Evolutionary conservation across 139 green algal species (phyloP).

Genomic region (Monoraphidium neglectum): DNA sequence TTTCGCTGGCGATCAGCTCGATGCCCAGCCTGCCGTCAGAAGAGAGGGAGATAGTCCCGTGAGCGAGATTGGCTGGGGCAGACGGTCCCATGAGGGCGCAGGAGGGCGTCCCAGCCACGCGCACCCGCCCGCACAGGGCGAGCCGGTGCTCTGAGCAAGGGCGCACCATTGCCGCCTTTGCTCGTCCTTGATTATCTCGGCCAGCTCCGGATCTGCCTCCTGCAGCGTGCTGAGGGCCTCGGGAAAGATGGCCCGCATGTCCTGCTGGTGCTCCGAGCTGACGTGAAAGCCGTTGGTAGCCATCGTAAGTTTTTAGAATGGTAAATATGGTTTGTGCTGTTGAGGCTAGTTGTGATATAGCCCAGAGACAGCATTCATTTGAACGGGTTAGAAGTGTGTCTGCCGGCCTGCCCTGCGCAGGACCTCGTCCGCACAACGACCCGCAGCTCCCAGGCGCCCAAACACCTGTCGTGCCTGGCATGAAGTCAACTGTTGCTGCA

Average conservation of each 20-base stretch:
- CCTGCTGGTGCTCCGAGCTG: no score
- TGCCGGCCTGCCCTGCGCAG: no score
- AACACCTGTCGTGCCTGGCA: no score
- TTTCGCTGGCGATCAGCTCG: slow-evolving; percentile 98
- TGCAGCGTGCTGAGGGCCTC: slow-evolving; percentile 71
- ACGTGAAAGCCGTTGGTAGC: slow-evolving; percentile 12
- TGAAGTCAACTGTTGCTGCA: no score
- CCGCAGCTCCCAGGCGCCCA: no score
- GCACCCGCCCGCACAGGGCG: neutral
- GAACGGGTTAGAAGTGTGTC: no score
- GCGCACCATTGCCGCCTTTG: slow-evolving; percentile 89
- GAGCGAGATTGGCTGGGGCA: neutral
- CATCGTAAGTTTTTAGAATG: no score
- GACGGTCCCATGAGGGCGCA: neutral
- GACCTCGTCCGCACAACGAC: no score
- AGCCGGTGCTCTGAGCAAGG: neutral
- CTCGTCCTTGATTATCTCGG: slow-evolving; percentile 91
- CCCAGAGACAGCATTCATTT: no score
- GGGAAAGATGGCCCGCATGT: slow-evolving; percentile 83
- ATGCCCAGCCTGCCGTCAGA: slow-evolving; percentile 85
- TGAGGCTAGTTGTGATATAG: no score
- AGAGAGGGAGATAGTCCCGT: neutral
- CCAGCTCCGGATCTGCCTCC: slow-evolving; percentile 91
- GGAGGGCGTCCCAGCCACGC: neutral
- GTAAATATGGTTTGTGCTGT: no score